A percentile compares a stretch with the other conserved stretches of the same genome.
Conservation (phyloP, 2,329 filamentous ascomycete genomes). For the Talaromyces pinophilus region DNA sequence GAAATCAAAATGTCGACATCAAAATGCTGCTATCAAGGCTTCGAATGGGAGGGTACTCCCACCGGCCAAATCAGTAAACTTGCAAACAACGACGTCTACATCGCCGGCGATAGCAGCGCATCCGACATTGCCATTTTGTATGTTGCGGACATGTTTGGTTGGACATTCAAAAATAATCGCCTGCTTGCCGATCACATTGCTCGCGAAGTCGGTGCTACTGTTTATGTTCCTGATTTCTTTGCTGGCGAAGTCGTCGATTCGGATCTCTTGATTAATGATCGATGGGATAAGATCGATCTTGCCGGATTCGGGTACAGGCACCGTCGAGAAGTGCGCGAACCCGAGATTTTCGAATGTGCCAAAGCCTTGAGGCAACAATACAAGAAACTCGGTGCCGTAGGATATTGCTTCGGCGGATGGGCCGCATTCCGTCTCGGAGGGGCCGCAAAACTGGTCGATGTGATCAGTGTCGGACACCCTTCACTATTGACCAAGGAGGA, state of each 20-base stretch:
- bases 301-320: conserved; percentile 42
- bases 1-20: conserved; percentile 14
- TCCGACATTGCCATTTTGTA: conserved; percentile 39
- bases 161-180: conserved; percentile 49
- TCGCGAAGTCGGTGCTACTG: conserved; percentile 47
- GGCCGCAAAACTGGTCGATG: conserved; percentile 46
- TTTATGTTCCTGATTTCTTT: conserved; percentile 48
- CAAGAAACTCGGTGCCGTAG: conserved; percentile 47
- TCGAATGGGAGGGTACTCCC: conserved; percentile 46
- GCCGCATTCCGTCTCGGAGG: conserved; percentile 51
- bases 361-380: conserved; percentile 35
- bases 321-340: conserved; percentile 41
- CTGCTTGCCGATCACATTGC: conserved; percentile 53
- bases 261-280: conserved; percentile 33
- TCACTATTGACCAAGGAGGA: conserved; percentile 48
- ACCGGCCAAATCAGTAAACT: conserved; percentile 38
- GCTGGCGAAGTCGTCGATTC: conserved; percentile 37
- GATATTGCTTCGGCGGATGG: conserved; percentile 58
- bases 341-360: conserved; percentile 41
- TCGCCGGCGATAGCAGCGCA: conserved; percentile 37
- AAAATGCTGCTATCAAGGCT: conserved; percentile 35
- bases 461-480: conserved; percentile 50
- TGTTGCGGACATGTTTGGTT: conserved; percentile 47
- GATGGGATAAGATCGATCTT: conserved; percentile 42
- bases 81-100: conserved; percentile 38